Conservation (phyloP, 148 eudicot genomes). For the Tetragonia tetragonoides region DNA sequence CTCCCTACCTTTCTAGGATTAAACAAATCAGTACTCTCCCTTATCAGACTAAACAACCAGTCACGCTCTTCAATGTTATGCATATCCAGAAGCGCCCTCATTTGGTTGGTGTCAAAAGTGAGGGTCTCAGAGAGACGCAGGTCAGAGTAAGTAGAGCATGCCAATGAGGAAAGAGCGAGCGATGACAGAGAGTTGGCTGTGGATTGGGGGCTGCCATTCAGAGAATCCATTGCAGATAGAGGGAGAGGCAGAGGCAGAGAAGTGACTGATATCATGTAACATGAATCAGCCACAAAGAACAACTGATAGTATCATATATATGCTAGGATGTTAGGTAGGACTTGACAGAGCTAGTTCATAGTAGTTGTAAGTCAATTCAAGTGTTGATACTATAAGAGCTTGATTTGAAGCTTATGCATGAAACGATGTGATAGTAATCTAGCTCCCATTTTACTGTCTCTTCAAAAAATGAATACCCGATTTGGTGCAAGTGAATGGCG, state of each 20-base stretch:
- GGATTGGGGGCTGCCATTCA: constrained; percentile 33
- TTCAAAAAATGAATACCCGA: no score
- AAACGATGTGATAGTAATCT: no score
- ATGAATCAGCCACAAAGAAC: not conserved
- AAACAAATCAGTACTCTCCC: constrained; percentile 48
- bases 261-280: not conserved
- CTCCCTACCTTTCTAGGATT: constrained; percentile 56
- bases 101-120: constrained; percentile 38
- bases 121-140: constrained; percentile 41
- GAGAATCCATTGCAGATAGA: constrained; percentile 20
- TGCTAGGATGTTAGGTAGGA: not conserved
- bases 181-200: not conserved
- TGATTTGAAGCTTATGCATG: no score
- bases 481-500: no score
- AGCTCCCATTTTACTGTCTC: no score
- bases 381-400: no score
- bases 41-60: constrained; percentile 52
- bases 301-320: not conserved
- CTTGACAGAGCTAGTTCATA: no score
- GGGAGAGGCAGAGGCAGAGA: not conserved
- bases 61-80: constrained; percentile 72
- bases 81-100: constrained; percentile 61
- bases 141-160: constrained; percentile 52
- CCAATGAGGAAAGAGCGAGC: not conserved
- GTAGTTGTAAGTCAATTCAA: not conserved